These are phyloP conservation scores for Thelephora aurantiotincta DNA, from an alignment of 768 basidiomycete genomes.

Conservation along the genomic window DNA sequence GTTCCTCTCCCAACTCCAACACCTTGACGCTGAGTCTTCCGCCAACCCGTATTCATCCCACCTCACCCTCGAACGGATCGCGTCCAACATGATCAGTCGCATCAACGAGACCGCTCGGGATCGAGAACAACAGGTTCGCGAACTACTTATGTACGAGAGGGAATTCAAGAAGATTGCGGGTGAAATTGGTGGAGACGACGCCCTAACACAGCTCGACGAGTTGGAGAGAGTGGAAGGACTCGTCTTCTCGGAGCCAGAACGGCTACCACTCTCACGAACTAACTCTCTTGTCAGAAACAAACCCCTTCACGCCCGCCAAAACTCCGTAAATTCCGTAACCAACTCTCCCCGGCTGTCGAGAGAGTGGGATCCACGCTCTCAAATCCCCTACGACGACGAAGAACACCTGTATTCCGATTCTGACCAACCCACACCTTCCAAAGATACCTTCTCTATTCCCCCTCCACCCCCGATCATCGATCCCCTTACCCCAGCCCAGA, in stretches of 20 bases:
- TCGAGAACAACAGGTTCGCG: constrained; percentile 71
- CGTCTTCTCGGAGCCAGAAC: constrained; percentile 21
- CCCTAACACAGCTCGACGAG: constrained; percentile 53
- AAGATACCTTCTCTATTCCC: constrained; percentile 34
- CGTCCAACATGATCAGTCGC: constrained; percentile 62
- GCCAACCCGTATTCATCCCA: constrained; percentile 16
- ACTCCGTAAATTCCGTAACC: constrained; percentile 8
- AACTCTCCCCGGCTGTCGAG: no score
- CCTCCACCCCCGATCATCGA: constrained; percentile 32
- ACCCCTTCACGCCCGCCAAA: constrained; percentile 1
- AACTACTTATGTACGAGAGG: constrained; percentile 62
- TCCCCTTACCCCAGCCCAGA: constrained; percentile 39
- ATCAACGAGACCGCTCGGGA: constrained; percentile 65
- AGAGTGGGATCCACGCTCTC: no score
- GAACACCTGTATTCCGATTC: constrained; percentile 23
- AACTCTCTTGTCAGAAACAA: neutral
- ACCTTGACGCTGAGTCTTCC: constrained; percentile 39
- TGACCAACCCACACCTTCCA: constrained; percentile 32
- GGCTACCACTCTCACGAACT: neutral
- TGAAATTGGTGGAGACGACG: constrained; percentile 67
- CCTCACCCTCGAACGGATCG: constrained; percentile 45
- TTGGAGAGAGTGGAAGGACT: constrained; percentile 35
- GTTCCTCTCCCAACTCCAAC: constrained; percentile 60
- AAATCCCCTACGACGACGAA: constrained; percentile 26
- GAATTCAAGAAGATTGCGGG: constrained; percentile 66